phyloP scores from a whole-genome alignment of 768 basidiomycete genomes.

The Suillus sp. region DNA sequence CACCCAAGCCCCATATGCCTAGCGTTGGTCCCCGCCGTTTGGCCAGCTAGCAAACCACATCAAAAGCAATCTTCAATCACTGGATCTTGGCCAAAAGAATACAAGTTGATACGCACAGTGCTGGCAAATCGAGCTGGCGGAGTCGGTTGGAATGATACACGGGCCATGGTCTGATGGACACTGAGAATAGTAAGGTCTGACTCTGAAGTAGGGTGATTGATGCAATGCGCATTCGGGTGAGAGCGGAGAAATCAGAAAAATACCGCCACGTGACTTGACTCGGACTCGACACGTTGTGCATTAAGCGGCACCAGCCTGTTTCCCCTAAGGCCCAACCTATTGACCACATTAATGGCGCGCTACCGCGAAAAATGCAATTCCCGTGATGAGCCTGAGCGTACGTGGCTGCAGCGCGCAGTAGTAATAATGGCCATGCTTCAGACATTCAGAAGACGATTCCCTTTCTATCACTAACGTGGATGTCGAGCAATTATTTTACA shows the following conservation, averaged over 20 bases:
- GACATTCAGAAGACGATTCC: not conserved
- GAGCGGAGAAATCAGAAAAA: conserved; percentile 13
- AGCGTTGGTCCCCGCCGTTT: conserved; percentile 63
- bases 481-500: not conserved
- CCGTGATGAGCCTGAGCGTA: not conserved
- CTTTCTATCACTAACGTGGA: not conserved
- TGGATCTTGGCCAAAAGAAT: conserved; percentile 6
- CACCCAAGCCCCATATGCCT: conserved; percentile 72
- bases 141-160: conserved; percentile 41
- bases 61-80: not conserved
- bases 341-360: not conserved
- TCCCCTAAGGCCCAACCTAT: not conserved
- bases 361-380: not conserved
- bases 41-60: conserved; percentile 40
- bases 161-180: conserved; percentile 44
- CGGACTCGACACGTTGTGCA: not conserved
- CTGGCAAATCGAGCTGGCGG: conserved; percentile 40
- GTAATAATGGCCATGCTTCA: not conserved
- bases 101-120: conserved; percentile 36
- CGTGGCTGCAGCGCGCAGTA: not conserved
- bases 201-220: not conserved
- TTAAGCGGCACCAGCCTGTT: not conserved
- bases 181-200: not conserved
- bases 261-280: conserved; percentile 20
- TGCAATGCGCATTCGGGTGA: conserved; percentile 7